A percentile compares a stretch with the other conserved stretches of the same genome.
These are phyloP conservation scores for Yamadazyma ubonensis DNA, from an alignment of 805 yeast genomes.

Conservation along the genomic window DNA sequence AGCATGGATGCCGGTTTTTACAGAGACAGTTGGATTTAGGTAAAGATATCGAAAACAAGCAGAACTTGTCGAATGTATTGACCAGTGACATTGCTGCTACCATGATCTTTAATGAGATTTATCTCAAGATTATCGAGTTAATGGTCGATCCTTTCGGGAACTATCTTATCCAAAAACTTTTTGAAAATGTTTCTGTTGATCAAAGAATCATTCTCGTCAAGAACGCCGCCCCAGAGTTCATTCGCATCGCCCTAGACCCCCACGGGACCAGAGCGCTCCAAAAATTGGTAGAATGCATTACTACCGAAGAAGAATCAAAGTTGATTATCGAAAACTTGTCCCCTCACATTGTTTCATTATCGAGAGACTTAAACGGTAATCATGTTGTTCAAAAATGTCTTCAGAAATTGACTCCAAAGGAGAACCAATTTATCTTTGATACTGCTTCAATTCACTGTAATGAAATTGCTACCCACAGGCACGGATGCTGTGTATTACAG, in stretches of 20 bases:
- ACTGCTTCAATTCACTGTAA: slow-evolving; percentile 72
- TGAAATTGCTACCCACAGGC: slow-evolving; percentile 90
- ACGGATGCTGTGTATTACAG: slow-evolving; percentile 96
- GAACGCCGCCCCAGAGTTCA: slow-evolving; percentile 70
- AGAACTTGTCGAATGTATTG: slow-evolving; percentile 10
- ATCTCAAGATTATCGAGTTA: slow-evolving; percentile 73
- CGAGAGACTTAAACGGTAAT: slow-evolving; percentile 92
- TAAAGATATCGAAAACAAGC: slow-evolving; percentile 30
- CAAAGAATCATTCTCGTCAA: slow-evolving; percentile 70
- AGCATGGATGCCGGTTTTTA: slow-evolving; percentile 91
- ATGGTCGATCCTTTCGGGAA: slow-evolving; percentile 99
- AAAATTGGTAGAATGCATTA: slow-evolving; percentile 80
- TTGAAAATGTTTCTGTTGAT: slow-evolving; percentile 68
- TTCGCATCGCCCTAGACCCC: slow-evolving; percentile 82
- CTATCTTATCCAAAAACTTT: slow-evolving; percentile 84
- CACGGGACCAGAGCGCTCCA: slow-evolving; percentile 97
- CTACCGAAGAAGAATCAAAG: slow-evolving; percentile 67
- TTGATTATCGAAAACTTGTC: slow-evolving; percentile 59
- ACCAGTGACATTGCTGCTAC: slow-evolving; percentile 55
- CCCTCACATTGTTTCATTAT: slow-evolving; percentile 72
- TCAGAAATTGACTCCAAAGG: slow-evolving; percentile 62
- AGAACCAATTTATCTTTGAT: slow-evolving; percentile 85
- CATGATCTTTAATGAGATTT: slow-evolving; percentile 77
- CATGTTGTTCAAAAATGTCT: slow-evolving; percentile 94
- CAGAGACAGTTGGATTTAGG: slow-evolving; percentile 80